Evolutionary conservation across 768 basidiomycete species (phyloP).

Genomic region (Russula dissimulans): DNA sequence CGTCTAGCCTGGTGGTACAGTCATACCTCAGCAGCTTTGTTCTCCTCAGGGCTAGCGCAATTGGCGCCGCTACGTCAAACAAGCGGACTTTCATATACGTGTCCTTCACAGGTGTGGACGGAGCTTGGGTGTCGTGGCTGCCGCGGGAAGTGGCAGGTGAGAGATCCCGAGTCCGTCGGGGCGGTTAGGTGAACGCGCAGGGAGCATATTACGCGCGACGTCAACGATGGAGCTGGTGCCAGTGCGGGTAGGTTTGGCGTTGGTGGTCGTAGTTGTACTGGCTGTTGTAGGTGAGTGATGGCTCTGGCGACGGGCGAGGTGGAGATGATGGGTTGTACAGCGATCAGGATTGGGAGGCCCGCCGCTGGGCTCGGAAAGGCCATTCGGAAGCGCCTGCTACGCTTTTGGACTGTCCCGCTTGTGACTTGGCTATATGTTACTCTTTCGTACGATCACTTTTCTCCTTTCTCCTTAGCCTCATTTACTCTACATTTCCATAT

Average conservation of each 20-base stretch:
- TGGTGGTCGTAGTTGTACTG: neutral
- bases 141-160: no score
- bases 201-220: constrained; percentile 51
- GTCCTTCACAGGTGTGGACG: constrained; percentile 3
- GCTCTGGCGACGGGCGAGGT: neutral
- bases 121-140: constrained; percentile 15
- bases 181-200: constrained; percentile 48
- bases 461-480: no score
- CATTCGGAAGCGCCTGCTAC: no score
- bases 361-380: no score
- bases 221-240: constrained; percentile 38
- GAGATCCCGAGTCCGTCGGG: constrained; percentile 22
- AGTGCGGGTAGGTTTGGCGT: constrained; percentile 26
- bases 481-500: no score
- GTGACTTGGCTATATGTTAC: no score
- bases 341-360: neutral
- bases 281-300: neutral
- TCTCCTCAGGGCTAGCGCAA: constrained; percentile 8
- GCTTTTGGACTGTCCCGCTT: no score
- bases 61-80: constrained; percentile 11
- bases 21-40: constrained; percentile 16
- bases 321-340: constrained; percentile 7
- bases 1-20: neutral
- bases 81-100: constrained; percentile 2
- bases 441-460: no score